Evolutionary conservation across 768 basidiomycete species (phyloP).

Genomic region (Porphyrellus cyaneotinctus): DNA sequence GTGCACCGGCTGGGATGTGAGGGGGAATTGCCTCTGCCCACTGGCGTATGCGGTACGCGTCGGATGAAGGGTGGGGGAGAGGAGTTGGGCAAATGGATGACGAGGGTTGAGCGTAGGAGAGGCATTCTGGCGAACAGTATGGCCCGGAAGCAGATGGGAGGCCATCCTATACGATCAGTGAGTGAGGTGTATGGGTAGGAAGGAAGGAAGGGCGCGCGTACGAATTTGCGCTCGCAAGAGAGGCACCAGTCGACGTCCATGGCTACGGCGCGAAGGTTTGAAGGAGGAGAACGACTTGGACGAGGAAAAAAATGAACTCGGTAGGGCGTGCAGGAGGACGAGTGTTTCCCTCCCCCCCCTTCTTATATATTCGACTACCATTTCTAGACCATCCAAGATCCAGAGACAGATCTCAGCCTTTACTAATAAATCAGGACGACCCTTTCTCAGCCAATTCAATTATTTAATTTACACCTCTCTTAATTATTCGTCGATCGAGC

Average conservation of each 20-base stretch:
- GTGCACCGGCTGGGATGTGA: conserved; percentile 30
- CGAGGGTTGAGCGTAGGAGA: conserved; percentile 36
- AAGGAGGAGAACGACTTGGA: not conserved
- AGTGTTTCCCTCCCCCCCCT: conserved; percentile 3
- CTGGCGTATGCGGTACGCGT: conserved; percentile 20
- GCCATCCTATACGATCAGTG: conserved; percentile 15
- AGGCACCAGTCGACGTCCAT: conserved; percentile 76
- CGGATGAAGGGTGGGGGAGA: not conserved
- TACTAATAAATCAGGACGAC: conserved; percentile 17
- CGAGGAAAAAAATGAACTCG: conserved; percentile 17
- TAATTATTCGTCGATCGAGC: conserved; percentile 36
- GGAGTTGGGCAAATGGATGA: conserved; percentile 15
- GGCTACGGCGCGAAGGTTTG: conserved; percentile 7
- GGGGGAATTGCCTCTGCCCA: conserved; percentile 33
- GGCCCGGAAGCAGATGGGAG: conserved; percentile 31
- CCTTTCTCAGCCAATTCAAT: conserved; percentile 24
- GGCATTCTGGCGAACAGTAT: conserved; percentile 55
- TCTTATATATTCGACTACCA: conserved; percentile 30
- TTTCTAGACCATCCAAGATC: conserved; percentile 20
- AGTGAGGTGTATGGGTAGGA: not conserved
- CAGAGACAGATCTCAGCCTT: conserved; percentile 15
- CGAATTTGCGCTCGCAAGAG: conserved; percentile 56
- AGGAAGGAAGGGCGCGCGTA: conserved; percentile 29
- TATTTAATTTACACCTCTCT: conserved; percentile 32
- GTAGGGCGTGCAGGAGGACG: conserved; percentile 15